Evolutionary conservation across 495 filamentous ascomycete genomes (phyloP).

Genomic region (Penicillium subrubescens): DNA sequence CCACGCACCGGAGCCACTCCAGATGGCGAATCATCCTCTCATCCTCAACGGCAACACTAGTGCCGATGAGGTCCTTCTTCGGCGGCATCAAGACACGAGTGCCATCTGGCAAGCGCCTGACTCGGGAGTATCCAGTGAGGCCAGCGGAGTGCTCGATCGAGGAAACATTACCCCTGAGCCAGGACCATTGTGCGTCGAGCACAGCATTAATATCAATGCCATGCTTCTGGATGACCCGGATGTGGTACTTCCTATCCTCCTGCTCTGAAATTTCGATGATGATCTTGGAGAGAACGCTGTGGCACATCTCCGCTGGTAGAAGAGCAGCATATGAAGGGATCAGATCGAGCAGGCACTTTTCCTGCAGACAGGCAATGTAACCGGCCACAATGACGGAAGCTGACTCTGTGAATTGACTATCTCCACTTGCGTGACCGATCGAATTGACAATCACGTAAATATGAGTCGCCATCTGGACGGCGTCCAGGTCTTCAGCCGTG

Average conservation of each 20-base stretch:
- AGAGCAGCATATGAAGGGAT: conserved; percentile 86
- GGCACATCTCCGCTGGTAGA: conserved; percentile 53
- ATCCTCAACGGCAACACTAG: conserved; percentile 61
- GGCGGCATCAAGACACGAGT: conserved; percentile 40
- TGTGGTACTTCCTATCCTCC: conserved; percentile 47
- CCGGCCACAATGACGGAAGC: conserved; percentile 58
- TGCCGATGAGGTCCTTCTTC: conserved; percentile 66
- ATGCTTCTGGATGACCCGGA: conserved; percentile 56
- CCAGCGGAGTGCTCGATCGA: conserved; percentile 36
- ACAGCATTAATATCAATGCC: conserved; percentile 55
- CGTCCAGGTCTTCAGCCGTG: conserved; percentile 43
- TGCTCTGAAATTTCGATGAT: conserved; percentile 66
- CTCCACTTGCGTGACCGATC: conserved; percentile 37
- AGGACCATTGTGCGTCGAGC: conserved; percentile 56
- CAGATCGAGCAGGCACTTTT: conserved; percentile 67
- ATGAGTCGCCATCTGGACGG: conserved; percentile 48
- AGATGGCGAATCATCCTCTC: conserved; percentile 74
- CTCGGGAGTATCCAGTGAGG: conserved; percentile 35
- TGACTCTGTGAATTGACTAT: conserved; percentile 35
- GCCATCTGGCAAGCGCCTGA: conserved; percentile 37
- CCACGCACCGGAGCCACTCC: conserved; percentile 80
- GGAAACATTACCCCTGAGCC: conserved; percentile 42
- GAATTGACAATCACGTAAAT: conserved; percentile 50
- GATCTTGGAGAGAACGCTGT: conserved; percentile 50
- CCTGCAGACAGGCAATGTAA: conserved; percentile 77